phyloP scores from a whole-genome alignment of 192 early-diverging fungal species.

The Dimargaris xerosporica region DNA sequence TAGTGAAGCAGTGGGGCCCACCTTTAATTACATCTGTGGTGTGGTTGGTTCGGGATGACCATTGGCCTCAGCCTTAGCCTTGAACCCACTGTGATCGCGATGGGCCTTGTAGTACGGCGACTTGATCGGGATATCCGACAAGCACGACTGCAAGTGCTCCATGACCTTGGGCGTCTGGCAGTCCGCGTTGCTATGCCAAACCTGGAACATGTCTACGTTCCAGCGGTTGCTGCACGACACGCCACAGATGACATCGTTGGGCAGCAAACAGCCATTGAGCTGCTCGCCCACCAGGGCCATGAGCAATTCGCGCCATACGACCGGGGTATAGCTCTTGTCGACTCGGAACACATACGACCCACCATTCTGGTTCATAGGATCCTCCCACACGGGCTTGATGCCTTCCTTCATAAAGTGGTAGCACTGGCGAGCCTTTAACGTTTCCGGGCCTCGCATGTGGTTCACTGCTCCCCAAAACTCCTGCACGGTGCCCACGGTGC shows the following conservation, averaged over 20 bases:
- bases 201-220: slow-evolving; percentile 31
- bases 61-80: too few species aligned
- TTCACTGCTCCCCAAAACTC: slow-evolving; percentile 36
- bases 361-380: slow-evolving; percentile 33
- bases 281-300: slow-evolving; percentile 35
- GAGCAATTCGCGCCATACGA: slow-evolving; percentile 31
- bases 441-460: slow-evolving; percentile 31
- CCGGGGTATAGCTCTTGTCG: slow-evolving; percentile 24
- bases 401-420: slow-evolving; percentile 34
- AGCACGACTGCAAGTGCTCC: slow-evolving; percentile 21
- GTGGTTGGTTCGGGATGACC: too few species aligned
- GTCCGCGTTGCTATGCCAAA: slow-evolving; percentile 30
- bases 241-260: slow-evolving; percentile 31
- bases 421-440: slow-evolving; percentile 20
- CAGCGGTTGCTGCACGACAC: slow-evolving; percentile 28
- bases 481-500: slow-evolving; percentile 32
- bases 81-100: slow-evolving; percentile 25
- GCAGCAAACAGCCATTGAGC: slow-evolving; percentile 26
- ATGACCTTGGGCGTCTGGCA: slow-evolving; percentile 23
- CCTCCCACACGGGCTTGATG: slow-evolving; percentile 32
- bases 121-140: slow-evolving; percentile 23
- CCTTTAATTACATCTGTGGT: too few species aligned
- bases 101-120: slow-evolving; percentile 32
- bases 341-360: slow-evolving; percentile 33
- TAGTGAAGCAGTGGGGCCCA: too few species aligned